Evolutionary conservation across 192 early-diverging fungal species (phyloP), one percentile per base, ranked within the genome.

Genomic region (Rhizoclosmatium globosum): DNA sequence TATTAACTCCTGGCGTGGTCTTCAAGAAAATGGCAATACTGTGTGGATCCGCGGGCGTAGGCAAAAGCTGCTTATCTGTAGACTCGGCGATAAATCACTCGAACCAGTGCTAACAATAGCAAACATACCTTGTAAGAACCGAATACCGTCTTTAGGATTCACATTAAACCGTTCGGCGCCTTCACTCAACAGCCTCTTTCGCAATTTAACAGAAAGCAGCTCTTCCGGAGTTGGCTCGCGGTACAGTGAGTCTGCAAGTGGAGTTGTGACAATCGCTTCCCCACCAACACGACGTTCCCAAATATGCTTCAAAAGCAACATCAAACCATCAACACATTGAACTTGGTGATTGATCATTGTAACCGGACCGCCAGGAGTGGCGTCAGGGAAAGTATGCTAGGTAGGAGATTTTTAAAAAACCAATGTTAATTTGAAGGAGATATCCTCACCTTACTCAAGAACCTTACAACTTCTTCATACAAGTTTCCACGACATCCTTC

Each of bases 141-240:
- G 82, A 57, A 98, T 91, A 0, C 98, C 97, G 3, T 93, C 90
- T 82, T 95, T 97, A 3, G 95, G 92, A 64, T 86, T 91, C 81
- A 91, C 87, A 80, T 98, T 97, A 82, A 99, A 99, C 57, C 91
- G 81, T 43, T 87, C 83, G 4, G 94, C 93, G 2, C 94, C 96
- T 67, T 91, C 88, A 64, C 91, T 86, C 79, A 98, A 85, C 1
- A 94, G 82, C 19, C 92, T 89, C 83, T 99, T 99, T 70, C 93
- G 89, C 15, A 78, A 80, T 68, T 92, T 93, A 56, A 88, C 81
- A 31, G 64, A 68, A 64, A 86, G 23, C 3, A 81, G 65, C 59
- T 79, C 79, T 6, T 53, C 45, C 3, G 78, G 82, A 3, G 64
- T 72, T 68, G 57, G 64, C 42, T 76, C 74, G 2, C 31, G 31